phyloP scores from a whole-genome alignment of 2,329 filamentous ascomycete genomes.

The Neocatenulostroma microsporum region DNA sequence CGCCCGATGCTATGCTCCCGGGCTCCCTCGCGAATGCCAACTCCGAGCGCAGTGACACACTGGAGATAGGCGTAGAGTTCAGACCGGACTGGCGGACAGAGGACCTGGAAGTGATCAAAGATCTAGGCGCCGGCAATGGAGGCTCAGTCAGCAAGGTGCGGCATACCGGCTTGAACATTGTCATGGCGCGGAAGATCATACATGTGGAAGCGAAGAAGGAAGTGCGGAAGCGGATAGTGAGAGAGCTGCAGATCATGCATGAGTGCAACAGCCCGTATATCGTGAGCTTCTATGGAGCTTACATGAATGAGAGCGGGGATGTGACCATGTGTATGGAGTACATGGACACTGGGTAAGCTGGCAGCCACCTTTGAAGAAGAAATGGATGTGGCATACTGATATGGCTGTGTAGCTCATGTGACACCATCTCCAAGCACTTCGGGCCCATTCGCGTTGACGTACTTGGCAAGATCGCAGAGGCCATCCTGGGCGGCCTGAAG shows the following conservation, averaged over 20 bases:
- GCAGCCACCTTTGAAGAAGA: constrained; percentile 3
- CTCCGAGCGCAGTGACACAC: constrained; percentile 54
- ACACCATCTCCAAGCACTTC: constrained; percentile 88
- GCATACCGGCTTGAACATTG: constrained; percentile 86
- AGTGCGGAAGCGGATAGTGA: constrained; percentile 91
- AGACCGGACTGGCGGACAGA: constrained; percentile 85
- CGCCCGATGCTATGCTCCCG: constrained; percentile 58
- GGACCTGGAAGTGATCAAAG: constrained; percentile 86
- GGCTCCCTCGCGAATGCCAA: constrained; percentile 53
- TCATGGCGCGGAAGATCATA: constrained; percentile 99
- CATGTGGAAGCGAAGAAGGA: constrained; percentile 97
- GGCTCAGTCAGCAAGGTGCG: constrained; percentile 97
- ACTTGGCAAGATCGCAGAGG: constrained; percentile 93
- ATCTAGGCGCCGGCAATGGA: constrained; percentile 91
- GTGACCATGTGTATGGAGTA: constrained; percentile 99
- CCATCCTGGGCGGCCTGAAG: constrained; percentile 82
- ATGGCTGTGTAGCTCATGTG: constrained; percentile 69
- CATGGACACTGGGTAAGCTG: constrained; percentile 88
- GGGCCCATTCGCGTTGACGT: constrained; percentile 94
- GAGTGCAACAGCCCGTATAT: constrained; percentile 96
- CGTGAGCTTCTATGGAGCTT: constrained; percentile 95
- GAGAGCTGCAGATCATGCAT: constrained; percentile 97
- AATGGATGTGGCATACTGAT: no score
- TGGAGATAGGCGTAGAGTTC: constrained; percentile 97
- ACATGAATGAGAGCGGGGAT: constrained; percentile 92